Evolutionary conservation across 306 rosid species (phyloP), one percentile per base, ranked within the genome.

Genomic region (Styphnolobium japonicum): DNA sequence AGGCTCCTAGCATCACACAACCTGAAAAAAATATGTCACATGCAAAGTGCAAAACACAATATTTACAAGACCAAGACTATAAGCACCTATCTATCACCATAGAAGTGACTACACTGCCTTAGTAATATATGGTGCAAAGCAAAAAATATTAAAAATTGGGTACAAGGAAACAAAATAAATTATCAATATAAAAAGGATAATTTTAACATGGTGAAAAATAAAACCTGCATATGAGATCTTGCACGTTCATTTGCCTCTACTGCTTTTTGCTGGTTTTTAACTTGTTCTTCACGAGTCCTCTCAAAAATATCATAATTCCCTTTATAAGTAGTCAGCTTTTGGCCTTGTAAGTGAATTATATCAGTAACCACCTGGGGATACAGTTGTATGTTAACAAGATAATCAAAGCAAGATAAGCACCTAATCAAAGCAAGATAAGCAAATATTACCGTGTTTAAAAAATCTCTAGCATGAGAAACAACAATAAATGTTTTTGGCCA

Each of bases 391-490:
- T 69, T 39, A 75, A 79, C 75, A 77, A 40, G 40, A 77, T 22
- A 21, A 71, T 62, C 56, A 71, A 52, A n/a, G n/a, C 57, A 46
- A 74, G n/a, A n/a, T n/a, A n/a, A 37, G 36, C 21, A 36, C 33
- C 65, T 48, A 7, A 83, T 8, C 10, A 61, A 49, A 70, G 55
- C 19, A 75, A 75, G 79, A 45, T 51, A 27, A 53, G 60, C 27
- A 4, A 29, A 76, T 64, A 51, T 86, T 89, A 95, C 99, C 96
- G 96, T 87, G 90, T 95, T 95, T 87, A 95, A 89, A 80, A 95
- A 95, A 64, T 95, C 98, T 82, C 99, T 93, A 78, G 99, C 99
- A 83, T 93, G 99, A 84, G 99, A 95, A 86, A 95, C 99, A 68
- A 95, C 94, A 63, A 95, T 93, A 72, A 93, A 87, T 52, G 99